These are phyloP conservation scores for Fusarium denticulatum DNA, from an alignment of 2,329 filamentous ascomycete genomes.

Conservation along the genomic window DNA sequence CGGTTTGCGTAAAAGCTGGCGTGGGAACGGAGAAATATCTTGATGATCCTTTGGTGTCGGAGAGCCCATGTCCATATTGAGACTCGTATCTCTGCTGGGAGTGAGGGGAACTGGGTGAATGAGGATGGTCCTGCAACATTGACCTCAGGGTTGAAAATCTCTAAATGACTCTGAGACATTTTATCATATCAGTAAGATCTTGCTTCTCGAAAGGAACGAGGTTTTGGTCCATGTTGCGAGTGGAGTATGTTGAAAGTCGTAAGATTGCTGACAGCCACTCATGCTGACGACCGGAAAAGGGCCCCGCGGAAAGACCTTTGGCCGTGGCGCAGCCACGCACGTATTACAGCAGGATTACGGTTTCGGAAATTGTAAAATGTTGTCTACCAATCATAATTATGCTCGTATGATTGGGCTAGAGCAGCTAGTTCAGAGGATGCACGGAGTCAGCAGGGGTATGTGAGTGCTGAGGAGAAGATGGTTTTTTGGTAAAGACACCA, in stretches of 20 bases:
- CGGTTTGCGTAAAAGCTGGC: not conserved
- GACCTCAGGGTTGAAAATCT: rapidly evolving
- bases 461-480: not conserved
- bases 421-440: not conserved
- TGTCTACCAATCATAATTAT: not conserved
- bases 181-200: not conserved
- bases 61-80: not conserved
- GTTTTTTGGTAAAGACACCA: not conserved
- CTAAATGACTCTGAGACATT: not conserved
- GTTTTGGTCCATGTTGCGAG: not conserved
- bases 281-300: not conserved
- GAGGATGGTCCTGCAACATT: not conserved
- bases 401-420: not conserved
- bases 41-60: not conserved
- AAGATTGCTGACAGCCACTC: not conserved
- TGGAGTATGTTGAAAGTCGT: not conserved
- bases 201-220: rapidly evolving
- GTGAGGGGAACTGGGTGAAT: not conserved
- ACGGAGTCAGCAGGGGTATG: not conserved
- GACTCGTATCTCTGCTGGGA: not conserved
- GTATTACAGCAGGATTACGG: not conserved
- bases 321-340: not conserved
- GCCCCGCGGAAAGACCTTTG: not conserved
- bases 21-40: not conserved
- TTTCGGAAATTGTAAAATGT: not conserved